Base-by-base conservation (phyloP, 2,329 filamentous ascomycete species). In the Alternaria alternata region DNA sequence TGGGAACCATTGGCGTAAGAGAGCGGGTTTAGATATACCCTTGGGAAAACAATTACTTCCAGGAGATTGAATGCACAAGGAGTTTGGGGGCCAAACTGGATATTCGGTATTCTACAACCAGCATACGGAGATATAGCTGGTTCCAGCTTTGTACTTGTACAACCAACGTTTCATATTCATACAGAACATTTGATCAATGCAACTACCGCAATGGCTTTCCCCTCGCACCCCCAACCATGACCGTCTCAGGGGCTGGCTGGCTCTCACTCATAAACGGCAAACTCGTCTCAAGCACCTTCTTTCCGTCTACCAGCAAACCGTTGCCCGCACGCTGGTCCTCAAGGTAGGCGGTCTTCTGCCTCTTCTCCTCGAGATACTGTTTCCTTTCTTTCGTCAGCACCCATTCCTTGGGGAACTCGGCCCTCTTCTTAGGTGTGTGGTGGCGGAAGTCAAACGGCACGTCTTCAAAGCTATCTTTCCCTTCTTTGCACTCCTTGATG, bases 371-470 rank as follows among this genome's bases (percentile, higher is more conserved):
- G 51, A 97, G 82, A 78, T 91, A 84, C 72, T 81, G 76, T 74
- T 84, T 86, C 64, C 92, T 85, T 80, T 91, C 84, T 47, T 87
- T 81, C 2, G 91, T 94, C 84, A 99, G 81, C 60, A 86, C 87
- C 95, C 95, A 99, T 68, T 89, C 87, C 69, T 88, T 85, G 2
- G 95, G 95, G 79, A 97, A 98, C 65, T 83, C 85, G 55, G 87
- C 84, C 75, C 87, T 87, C 42, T 78, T 78, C 82, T 90, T 91
- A 63, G 86, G 84, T 73, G 86, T 89, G 82, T 94, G 89, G 79
- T 98, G 94, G 70, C 95, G 86, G 61, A 92, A 89, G 75, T 99
- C 94, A 49, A 98, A 85, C 2, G 95, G 94, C 30, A 99, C 81
- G 76, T 99, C 95, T 66, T 89, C 89, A 72, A 98, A 97, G 11